Evolutionary conservation across 768 basidiomycete species (phyloP).

Genomic region (Boletus rufocinnamomeus): DNA sequence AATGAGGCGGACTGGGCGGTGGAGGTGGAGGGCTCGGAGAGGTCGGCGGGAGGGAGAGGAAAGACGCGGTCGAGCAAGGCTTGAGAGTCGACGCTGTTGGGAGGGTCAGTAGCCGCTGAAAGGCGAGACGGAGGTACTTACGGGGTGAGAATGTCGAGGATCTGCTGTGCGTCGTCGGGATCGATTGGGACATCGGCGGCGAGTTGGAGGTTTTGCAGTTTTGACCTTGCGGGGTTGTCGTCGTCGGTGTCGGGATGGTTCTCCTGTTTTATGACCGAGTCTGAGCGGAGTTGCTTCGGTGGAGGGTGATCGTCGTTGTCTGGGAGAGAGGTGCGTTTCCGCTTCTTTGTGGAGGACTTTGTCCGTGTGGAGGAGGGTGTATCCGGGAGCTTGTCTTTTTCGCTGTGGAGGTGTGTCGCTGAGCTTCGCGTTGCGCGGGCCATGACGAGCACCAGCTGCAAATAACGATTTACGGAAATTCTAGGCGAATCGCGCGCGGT

Average conservation of each 20-base stretch:
- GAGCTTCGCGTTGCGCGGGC: conserved; percentile 75
- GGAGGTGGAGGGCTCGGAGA: conserved; percentile 44
- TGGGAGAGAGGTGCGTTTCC: conserved; percentile 54
- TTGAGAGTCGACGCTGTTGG: conserved; percentile 63
- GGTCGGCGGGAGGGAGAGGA: conserved; percentile 46
- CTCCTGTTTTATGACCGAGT: conserved; percentile 36
- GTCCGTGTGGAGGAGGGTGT: conserved; percentile 26
- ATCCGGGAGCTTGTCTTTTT: conserved; percentile 33
- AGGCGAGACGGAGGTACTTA: conserved; percentile 30
- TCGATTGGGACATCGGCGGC: conserved; percentile 52
- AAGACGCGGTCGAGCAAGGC: conserved; percentile 81
- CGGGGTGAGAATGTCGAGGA: conserved; percentile 63
- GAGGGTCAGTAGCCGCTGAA: conserved; percentile 1
- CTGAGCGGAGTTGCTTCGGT: conserved; percentile 47
- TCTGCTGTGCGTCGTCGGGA: conserved; percentile 47
- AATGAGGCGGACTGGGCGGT: conserved; percentile 35
- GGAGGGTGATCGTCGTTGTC: conserved; percentile 51
- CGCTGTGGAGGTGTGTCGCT: conserved; percentile 39
- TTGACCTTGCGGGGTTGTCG: conserved; percentile 20
- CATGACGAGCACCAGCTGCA: conserved; percentile 44
- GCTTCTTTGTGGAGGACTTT: conserved; percentile 54
- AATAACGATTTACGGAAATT: conserved; percentile 32
- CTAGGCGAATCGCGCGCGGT: conserved; percentile 25
- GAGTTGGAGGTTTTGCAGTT: conserved; percentile 34
- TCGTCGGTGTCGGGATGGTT: conserved; percentile 25